These are phyloP conservation scores for Rhizophagus prolifer DNA, from an alignment of 192 early-diverging fungal species.

Conservation along the genomic window DNA sequence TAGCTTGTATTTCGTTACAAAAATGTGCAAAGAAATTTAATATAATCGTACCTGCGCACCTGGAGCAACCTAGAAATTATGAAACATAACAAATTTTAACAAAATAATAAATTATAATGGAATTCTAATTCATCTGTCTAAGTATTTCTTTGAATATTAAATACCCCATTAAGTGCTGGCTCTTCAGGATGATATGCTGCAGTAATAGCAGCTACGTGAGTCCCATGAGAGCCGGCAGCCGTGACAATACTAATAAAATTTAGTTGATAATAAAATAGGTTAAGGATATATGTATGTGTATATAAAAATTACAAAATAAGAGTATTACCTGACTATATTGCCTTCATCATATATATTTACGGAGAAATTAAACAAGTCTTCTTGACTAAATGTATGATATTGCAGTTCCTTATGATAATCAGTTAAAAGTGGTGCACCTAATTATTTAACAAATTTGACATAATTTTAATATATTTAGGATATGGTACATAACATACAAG, in stretches of 20 bases:
- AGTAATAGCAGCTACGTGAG: slow-evolving; percentile 93
- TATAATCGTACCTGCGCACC: slow-evolving; percentile 66
- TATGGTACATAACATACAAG: background rate
- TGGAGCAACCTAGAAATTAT: slow-evolving; percentile 67
- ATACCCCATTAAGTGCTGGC: slow-evolving; percentile 78
- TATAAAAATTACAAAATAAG: background rate
- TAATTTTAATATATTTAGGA: background rate
- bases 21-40: background rate
- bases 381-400: slow-evolving; percentile 71
- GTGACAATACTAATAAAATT: slow-evolving; percentile 68
- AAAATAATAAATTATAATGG: background rate
- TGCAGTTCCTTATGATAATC: slow-evolving; percentile 73
- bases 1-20: background rate
- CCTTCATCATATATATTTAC: slow-evolving; percentile 93
- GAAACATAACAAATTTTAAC: slow-evolving; percentile 12
- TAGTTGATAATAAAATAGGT: background rate
- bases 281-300: slow-evolving; percentile 3
- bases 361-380: slow-evolving; percentile 82
- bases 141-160: slow-evolving; percentile 8
- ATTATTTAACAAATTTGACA: background rate
- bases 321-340: slow-evolving; percentile 53
- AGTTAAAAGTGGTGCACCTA: slow-evolving; percentile 60
- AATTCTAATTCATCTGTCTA: background rate
- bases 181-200: slow-evolving; percentile 88
- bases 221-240: slow-evolving; percentile 81